Base-by-base conservation (phyloP, 1,139 yeast genomes). In the Blastobotrys malaysiensis region DNA sequence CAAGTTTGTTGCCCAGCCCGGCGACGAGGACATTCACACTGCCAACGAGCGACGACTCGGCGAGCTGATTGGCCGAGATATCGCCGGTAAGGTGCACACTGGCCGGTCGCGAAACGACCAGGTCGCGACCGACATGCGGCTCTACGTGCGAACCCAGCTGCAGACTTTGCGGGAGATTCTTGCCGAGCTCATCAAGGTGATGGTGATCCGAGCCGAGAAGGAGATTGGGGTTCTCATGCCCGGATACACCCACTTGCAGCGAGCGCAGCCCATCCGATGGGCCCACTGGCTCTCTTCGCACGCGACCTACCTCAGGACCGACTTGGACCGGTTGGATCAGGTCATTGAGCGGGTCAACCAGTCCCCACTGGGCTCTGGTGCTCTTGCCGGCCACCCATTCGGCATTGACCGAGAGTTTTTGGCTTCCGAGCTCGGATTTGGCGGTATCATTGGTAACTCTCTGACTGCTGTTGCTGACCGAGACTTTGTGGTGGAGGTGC, bases 211-310 rank as follows among this genome's bases (percentile, higher is more conserved):
- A 66, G 97, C 96, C 3, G 84, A 82, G 65, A 72, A 77, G 50
- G 99, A 93, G 73, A 87, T 93, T 57, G 96, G 86, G 63, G 88
- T 86, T 21, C 78, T 93, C 68, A 91, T 93, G 98, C 99, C 99
- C 9, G 99, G 99, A 39, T 93, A 93, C 74, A 93, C 99, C 14
- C 99, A 93, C 74, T 77, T 93, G 70, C 99, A 93, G 78, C 86
- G 97, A 70, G 99, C 99, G 2, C 99, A 93, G 73, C 99, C 99
- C 21, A 93, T 93, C 68, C 83, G 99, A 74, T 93, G 99, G 99
- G 78, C 98, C 1, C 99, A 93, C 70, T 91, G 97, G 97, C 77
- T 93, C 62, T 83, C 95, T 61, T 85, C 90, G 66, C 93, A 93
- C 67, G 98, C 97, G 45, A 93, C 98, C 2, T 93, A 90, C 70